Conservation (phyloP, 352 stramenopile species). For the Phytophthora cryptogea region DNA sequence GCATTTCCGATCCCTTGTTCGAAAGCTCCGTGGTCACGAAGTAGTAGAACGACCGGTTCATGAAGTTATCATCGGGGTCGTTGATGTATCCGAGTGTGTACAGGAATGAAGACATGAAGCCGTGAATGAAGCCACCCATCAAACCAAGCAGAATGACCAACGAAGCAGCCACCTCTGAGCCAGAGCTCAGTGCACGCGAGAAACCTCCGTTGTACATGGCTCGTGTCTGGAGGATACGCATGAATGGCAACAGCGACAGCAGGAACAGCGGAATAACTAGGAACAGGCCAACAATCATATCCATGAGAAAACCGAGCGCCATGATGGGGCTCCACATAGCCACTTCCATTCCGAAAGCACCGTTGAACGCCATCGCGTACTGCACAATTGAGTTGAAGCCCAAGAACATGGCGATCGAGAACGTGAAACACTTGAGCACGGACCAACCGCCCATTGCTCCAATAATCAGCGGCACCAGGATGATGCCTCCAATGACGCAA, state of each 20-base stretch:
- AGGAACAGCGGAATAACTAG: slow-evolving; percentile 76
- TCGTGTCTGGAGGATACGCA: slow-evolving; percentile 84
- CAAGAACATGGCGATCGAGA: slow-evolving; percentile 69
- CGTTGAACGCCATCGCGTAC: slow-evolving; percentile 72
- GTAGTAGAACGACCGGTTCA: slow-evolving; percentile 79
- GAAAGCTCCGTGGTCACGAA: slow-evolving; percentile 53
- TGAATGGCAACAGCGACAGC: slow-evolving; percentile 82
- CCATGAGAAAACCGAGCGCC: slow-evolving; percentile 83
- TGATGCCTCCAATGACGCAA: slow-evolving; percentile 59
- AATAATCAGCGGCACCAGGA: slow-evolving; percentile 58
- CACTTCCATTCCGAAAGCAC: slow-evolving; percentile 60
- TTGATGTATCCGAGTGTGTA: slow-evolving; percentile 80
- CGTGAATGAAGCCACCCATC: slow-evolving; percentile 75
- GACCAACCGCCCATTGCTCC: slow-evolving; percentile 63
- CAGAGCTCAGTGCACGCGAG: slow-evolving; percentile 73
- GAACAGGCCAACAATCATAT: slow-evolving; percentile 83
- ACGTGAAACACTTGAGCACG: slow-evolving; percentile 65
- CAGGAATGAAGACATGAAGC: slow-evolving; percentile 75
- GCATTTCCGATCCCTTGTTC: slow-evolving; percentile 41
- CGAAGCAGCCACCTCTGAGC: slow-evolving; percentile 81
- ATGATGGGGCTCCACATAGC: slow-evolving; percentile 74
- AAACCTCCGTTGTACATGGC: slow-evolving; percentile 91
- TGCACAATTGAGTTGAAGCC: slow-evolving; percentile 77
- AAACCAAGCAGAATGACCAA: slow-evolving; percentile 79
- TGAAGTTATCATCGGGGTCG: slow-evolving; percentile 64